Base-by-base conservation (phyloP, 176 grass and related monocot species). In the Carex scoparia region DNA sequence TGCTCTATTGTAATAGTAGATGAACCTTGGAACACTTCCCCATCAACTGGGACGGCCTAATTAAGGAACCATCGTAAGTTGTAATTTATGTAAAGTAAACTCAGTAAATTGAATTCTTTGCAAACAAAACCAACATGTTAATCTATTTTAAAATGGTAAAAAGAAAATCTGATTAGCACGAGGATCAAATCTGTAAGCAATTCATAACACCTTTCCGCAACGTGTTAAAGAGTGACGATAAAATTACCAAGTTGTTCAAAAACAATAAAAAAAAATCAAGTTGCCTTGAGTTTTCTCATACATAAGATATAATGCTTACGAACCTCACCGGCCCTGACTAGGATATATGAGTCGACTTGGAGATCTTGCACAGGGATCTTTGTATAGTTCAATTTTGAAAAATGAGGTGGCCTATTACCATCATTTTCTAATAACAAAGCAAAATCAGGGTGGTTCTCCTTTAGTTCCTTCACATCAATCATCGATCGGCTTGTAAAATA, bases 261-360 rank as follows among this genome's bases (percentile, higher is more conserved):
- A 49, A 33, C 10, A 74, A 74, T 28, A 28, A 54, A 75, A 53
- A 53, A 27, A 75, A 54, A 12, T 75, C 4, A 60, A 60, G 48
- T 10, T 15, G 14, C 19, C 33, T 19, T 8, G 46, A 46, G 7
- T 49, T 27, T 51, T 74, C 23, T 51, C 44, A 49, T 51, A 74
- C 42, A 74, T 27, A 19, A 57, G 51, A 57, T 33, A 56, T 27
- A 56, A 35, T 54, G 28, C 56, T 54, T 16, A 92, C 94, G 79
- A 70, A 97, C 95, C 95, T 98, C 95, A 84, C 95, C 95, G 85
- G 95, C 95, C 90, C 93, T 93, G 85, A 98, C 93, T 81, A 98
- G 84, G 86, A 98, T 94, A 87, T 91, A 90, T 44, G 88, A 98
- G 69, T 83, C 93, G 68, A 98, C 95, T 93, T 94, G 80, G 80